These are phyloP conservation scores for Cryptococcus sp. DNA, from an alignment of 1,284 basidiomycete species.

Conservation along the genomic window DNA sequence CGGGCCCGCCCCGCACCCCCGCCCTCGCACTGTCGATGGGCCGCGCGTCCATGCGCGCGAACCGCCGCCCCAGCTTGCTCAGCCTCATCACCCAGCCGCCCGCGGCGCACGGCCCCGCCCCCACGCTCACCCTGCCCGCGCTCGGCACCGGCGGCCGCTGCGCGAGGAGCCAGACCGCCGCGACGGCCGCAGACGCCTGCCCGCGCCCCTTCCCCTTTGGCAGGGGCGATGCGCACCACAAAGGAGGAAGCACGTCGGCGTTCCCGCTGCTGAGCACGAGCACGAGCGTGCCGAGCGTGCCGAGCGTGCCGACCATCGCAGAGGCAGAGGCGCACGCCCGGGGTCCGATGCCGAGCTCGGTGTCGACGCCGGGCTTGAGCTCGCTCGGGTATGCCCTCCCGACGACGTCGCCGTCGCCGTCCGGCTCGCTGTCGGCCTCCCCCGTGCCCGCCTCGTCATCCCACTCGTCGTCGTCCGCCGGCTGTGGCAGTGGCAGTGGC, in stretches of 20 bases:
- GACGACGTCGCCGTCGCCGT: constrained; percentile 13
- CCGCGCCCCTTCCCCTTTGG: constrained; percentile 19
- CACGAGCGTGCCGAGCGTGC: too few species aligned
- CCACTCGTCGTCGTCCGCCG: constrained; percentile 11
- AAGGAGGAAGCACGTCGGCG: too few species aligned
- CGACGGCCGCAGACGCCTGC: too few species aligned
- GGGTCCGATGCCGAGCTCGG: neutral
- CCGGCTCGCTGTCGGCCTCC: constrained; percentile 5
- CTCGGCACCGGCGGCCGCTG: too few species aligned
- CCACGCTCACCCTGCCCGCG: constrained; percentile 36
- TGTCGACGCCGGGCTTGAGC: constrained; percentile 1
- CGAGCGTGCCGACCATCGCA: constrained; percentile 24
- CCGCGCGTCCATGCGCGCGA: constrained; percentile 15
- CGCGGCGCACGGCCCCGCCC: constrained; percentile 19
- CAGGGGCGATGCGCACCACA: neutral
- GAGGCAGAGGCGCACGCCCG: constrained; percentile 15
- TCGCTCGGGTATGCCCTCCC: constrained; percentile 7
- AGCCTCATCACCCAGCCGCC: constrained; percentile 39
- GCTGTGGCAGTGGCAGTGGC: neutral
- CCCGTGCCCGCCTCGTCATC: constrained; percentile 29
- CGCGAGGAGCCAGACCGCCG: constrained; percentile 31
- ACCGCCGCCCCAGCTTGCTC: constrained; percentile 34
- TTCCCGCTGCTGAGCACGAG: too few species aligned
- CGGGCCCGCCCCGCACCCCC: constrained; percentile 38
- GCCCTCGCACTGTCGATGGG: constrained; percentile 17